Conservation (phyloP, 352 stramenopile genomes). For the Phytophthora kernoviae region DNA sequence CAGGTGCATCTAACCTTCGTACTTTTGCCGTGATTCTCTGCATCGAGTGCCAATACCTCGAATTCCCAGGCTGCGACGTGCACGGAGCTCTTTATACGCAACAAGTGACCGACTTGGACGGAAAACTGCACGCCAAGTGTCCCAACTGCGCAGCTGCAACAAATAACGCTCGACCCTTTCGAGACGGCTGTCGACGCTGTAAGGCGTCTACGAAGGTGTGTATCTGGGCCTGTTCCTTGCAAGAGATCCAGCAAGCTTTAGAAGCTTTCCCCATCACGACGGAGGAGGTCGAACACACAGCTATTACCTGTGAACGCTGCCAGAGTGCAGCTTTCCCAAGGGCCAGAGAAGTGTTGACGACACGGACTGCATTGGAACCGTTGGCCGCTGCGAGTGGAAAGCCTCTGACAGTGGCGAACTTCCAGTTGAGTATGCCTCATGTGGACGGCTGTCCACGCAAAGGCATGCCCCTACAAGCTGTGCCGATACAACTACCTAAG, state of each 20-base stretch:
- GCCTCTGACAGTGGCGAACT: conserved; percentile 79
- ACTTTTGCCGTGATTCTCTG: conserved; percentile 85
- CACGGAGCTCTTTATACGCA: conserved; percentile 86
- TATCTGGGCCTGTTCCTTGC: conserved; percentile 75
- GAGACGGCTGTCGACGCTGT: conserved; percentile 83
- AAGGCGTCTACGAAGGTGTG: conserved; percentile 68
- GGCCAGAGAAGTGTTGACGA: conserved; percentile 69
- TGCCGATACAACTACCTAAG: conserved; percentile 78
- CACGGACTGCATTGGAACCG: conserved; percentile 50
- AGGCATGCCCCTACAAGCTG: conserved; percentile 76
- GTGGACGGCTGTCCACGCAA: conserved; percentile 83
- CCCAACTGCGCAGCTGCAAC: conserved; percentile 81
- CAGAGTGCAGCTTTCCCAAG: conserved; percentile 77
- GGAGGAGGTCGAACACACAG: conserved; percentile 81
- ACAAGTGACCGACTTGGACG: conserved; percentile 33
- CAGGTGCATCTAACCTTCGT: conserved; percentile 42
- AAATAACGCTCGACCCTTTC: conserved; percentile 84
- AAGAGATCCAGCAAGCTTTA: conserved; percentile 70
- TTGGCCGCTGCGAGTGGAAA: conserved; percentile 65
- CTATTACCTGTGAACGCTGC: conserved; percentile 75
- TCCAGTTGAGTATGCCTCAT: conserved; percentile 88
- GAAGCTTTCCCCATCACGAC: conserved; percentile 61
- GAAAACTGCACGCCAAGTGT: conserved; percentile 74
- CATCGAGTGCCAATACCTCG: conserved; percentile 81
- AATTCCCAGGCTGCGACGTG: conserved; percentile 88